phyloP scores from a whole-genome alignment of 371 early-diverging fungal species.

The Mucor circinelloides region DNA sequence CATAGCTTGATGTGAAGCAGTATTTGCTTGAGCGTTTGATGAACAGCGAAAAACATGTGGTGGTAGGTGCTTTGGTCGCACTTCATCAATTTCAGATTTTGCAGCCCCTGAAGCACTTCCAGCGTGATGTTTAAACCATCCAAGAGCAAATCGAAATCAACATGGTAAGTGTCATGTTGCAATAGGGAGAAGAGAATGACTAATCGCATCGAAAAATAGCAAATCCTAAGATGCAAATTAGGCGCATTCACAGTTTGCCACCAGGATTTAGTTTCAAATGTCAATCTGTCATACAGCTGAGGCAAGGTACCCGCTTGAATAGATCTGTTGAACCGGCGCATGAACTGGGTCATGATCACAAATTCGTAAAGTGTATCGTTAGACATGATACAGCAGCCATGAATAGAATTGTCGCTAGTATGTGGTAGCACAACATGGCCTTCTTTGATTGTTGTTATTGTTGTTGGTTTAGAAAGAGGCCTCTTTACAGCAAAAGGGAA shows the following conservation, averaged over 20 bases:
- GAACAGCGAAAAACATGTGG: conserved; percentile 53
- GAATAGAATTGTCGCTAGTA: background rate
- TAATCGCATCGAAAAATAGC: conserved; percentile 45
- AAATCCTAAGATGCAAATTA: conserved; percentile 33
- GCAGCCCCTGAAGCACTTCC: conserved; percentile 30
- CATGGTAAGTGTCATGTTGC: conserved; percentile 4
- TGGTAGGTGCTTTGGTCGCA: conserved; percentile 57
- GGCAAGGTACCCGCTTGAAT: conserved; percentile 26
- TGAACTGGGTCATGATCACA: conserved; percentile 34
- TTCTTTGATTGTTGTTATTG: background rate
- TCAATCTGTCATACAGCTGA: conserved; percentile 19
- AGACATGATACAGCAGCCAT: conserved; percentile 11
- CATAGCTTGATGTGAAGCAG: conserved; percentile 7
- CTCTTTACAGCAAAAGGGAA: conserved; percentile 17
- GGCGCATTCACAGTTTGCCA: conserved; percentile 23
- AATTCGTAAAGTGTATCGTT: conserved; percentile 22
- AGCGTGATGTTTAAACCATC: conserved; percentile 37
- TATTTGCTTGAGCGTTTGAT: conserved; percentile 34
- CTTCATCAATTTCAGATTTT: conserved; percentile 31
- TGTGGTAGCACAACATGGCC: background rate
- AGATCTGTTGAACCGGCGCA: conserved; percentile 39
- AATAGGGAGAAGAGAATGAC: conserved; percentile 40
- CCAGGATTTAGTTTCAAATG: conserved; percentile 6
- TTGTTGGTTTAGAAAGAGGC: background rate
- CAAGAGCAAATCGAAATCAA: conserved; percentile 24